Base-by-base conservation (phyloP, 805 yeast genomes). In the Saccharomycopsis javanensis region DNA sequence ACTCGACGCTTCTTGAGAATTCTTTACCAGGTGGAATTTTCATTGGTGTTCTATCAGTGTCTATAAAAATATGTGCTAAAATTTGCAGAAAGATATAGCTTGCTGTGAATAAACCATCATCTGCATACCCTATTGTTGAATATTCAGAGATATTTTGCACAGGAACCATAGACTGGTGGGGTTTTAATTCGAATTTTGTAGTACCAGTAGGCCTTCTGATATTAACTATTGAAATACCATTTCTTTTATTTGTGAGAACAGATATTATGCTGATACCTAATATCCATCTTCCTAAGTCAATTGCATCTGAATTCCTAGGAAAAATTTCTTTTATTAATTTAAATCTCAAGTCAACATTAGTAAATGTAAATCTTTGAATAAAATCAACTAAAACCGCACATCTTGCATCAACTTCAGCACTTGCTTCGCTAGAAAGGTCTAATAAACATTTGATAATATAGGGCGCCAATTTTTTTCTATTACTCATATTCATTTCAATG, bases 131-230 rank as follows among this genome's bases (percentile, higher is more conserved):
- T 38, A 64, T 64, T 15, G 67, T 64, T 50, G 63, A 60, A 30
- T 60, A 57, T 25, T 42, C 54, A 55, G 46, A 60, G 61, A 61
- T 38, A 38, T 51, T 58, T 33, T 50, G 50, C 28, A 51, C 61
- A 10, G 78, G 73, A 27, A 70, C 65, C 68, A 69, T 66, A 2
- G 69, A 66, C 23, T 69, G 70, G 54, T 78, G 78, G 3, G 80
- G 70, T 1, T 64, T 64, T 18, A 84, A 64, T 15, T 71, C 69
- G 61, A 82, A 77, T 13, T 72, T 73, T 0, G 79, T 69, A 0
- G 79, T 75, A 0, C 90, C 88, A 0, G 91, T 83, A 0, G 95
- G 87, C 50, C 88, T 73, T 61, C 94, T 71, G 1, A 83, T 69
- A 1, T 79, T 67, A 1, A 84, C 67, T 3, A 69, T 67, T 0